phyloP scores from a whole-genome alignment of 441 rosid genomes.

The Cnidoscolus chayamansa region DNA sequence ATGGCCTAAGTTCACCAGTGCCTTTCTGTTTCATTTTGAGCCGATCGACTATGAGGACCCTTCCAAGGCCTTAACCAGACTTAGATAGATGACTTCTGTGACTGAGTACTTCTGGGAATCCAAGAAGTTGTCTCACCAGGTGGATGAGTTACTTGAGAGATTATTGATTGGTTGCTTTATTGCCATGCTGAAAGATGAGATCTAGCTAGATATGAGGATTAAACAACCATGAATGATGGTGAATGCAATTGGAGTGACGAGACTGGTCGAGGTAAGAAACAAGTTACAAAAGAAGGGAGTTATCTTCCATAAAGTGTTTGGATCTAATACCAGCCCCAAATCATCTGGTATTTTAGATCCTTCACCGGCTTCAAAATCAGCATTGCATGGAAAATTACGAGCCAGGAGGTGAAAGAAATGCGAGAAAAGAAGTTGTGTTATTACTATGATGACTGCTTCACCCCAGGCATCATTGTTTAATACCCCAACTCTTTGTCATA shows the following conservation, averaged over 20 bases:
- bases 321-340: not conserved
- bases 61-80: too few species aligned
- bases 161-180: too few species aligned
- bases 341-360: not conserved
- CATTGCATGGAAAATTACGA: not conserved
- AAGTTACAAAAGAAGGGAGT: not conserved
- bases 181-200: not conserved
- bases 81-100: too few species aligned
- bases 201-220: not conserved
- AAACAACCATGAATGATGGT: not conserved
- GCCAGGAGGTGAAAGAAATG: not conserved
- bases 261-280: not conserved
- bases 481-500: too few species aligned
- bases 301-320: too few species aligned
- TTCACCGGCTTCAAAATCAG: not conserved
- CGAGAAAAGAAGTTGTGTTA: not conserved
- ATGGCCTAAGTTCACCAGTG: not conserved
- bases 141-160: too few species aligned
- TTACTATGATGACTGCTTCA: not conserved
- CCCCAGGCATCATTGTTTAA: not conserved
- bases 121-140: too few species aligned
- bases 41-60: too few species aligned
- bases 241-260: not conserved
- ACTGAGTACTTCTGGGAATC: too few species aligned
- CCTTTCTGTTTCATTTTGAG: too few species aligned